Conservation (phyloP, 495 filamentous ascomycete species). For the Neurospora sp. region DNA sequence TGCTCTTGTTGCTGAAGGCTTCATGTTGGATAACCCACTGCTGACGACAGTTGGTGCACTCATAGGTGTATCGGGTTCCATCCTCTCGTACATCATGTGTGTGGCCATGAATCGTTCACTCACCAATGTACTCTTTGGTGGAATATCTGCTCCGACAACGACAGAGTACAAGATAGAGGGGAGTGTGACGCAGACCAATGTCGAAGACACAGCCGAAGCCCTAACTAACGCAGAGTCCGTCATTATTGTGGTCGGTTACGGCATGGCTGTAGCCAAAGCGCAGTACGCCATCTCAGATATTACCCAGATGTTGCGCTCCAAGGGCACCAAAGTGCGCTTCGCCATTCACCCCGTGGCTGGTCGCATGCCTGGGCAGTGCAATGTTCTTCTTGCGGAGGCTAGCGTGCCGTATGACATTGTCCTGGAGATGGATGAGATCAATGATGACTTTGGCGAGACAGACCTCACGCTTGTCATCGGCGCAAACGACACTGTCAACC, state of each 20-base stretch:
- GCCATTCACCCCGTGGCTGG: constrained; percentile 78
- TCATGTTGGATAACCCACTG: constrained; percentile 78
- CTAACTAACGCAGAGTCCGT: constrained; percentile 62
- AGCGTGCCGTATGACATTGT: constrained; percentile 78
- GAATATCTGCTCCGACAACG: constrained; percentile 50
- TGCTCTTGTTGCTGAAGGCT: constrained; percentile 69
- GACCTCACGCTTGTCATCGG: constrained; percentile 81
- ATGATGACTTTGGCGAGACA: constrained; percentile 73
- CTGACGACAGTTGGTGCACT: constrained; percentile 70
- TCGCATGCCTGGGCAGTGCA: constrained; percentile 80
- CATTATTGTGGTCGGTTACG: constrained; percentile 77
- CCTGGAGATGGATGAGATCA: constrained; percentile 84
- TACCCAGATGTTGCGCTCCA: constrained; percentile 53
- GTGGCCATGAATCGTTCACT: constrained; percentile 76
- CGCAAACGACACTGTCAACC: constrained; percentile 79
- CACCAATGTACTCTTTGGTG: constrained; percentile 73
- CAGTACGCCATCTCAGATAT: constrained; percentile 79
- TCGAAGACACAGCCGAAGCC: constrained; percentile 65
- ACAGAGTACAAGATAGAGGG: constrained; percentile 65
- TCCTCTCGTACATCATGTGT: constrained; percentile 74
- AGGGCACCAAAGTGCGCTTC: constrained; percentile 69
- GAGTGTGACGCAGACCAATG: constrained; percentile 55
- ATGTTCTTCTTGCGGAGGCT: constrained; percentile 72
- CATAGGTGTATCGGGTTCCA: constrained; percentile 72
- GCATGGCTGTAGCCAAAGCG: constrained; percentile 81